phyloP scores from a whole-genome alignment of 331 rosid genomes.

The Rhamnella rubrinervis region DNA sequence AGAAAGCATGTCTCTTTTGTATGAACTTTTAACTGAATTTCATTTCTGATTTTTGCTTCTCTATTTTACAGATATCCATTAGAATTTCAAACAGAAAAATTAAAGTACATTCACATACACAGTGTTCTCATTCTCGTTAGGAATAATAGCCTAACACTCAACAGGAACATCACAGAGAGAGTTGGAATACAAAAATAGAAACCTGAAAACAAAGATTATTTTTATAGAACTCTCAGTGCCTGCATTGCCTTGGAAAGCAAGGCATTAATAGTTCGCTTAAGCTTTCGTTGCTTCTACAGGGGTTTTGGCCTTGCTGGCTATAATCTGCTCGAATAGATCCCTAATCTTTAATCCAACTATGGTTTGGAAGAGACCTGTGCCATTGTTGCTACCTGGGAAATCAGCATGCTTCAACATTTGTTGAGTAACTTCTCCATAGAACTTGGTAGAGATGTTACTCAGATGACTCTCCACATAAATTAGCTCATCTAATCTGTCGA shows the following conservation, averaged over 20 bases:
- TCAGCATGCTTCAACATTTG: conserved; percentile 98
- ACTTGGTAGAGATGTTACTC: conserved; percentile 83
- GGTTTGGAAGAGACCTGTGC: conserved; percentile 98
- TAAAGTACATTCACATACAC: conserved; percentile 35
- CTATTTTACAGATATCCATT: conserved; percentile 33
- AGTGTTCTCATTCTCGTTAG: conserved; percentile 35
- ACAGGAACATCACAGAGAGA: conserved; percentile 25
- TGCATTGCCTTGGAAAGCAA: conserved; percentile 5
- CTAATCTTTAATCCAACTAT: conserved; percentile 88
- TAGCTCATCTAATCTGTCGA: conserved; percentile 96
- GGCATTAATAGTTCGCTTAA: conserved; percentile 11
- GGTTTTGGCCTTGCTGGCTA: conserved; percentile 52
- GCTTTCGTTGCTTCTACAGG: conserved; percentile 66
- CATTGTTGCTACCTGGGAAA: conserved; percentile 97
- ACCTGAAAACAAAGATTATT: conserved; percentile 22
- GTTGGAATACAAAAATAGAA: conserved; percentile 25
- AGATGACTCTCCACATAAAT: conserved; percentile 96
- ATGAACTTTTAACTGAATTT: conserved; percentile 36
- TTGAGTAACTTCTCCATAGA: conserved; percentile 98
- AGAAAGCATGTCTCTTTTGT: conserved; percentile 11
- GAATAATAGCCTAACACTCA: conserved; percentile 40
- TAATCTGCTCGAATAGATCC: conserved; percentile 78
- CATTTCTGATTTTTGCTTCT: conserved; percentile 39
- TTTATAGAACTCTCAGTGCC: conserved; percentile 12
- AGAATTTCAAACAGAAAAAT: conserved; percentile 27